Conservation (phyloP, 129 eudicot species). For the Solidago caesia region DNA sequence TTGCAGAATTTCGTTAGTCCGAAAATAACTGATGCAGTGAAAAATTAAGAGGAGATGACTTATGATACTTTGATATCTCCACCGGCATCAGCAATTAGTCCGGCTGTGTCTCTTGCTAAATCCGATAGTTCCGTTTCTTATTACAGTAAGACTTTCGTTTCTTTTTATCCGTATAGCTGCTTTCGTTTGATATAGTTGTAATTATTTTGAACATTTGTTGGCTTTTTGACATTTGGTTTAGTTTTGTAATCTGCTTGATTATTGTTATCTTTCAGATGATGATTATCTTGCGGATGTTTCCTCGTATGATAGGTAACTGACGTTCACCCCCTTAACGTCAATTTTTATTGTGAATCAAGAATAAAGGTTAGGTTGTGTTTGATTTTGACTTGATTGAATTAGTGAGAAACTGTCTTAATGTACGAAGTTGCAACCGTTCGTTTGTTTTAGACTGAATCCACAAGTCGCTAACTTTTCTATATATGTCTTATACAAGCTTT, state of each 20-base stretch:
- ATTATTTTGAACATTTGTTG: no score
- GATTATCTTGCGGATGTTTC: conserved; percentile 56
- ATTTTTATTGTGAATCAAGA: conserved; percentile 4
- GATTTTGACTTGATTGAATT: no score
- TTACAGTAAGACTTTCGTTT: conserved; percentile 44
- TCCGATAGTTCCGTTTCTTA: conserved; percentile 45
- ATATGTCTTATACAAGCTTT: no score
- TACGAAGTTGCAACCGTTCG: no score
- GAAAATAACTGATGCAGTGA: neutral
- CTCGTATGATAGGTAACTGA: conserved; percentile 46
- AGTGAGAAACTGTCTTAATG: no score
- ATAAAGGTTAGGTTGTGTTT: neutral
- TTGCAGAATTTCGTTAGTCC: neutral
- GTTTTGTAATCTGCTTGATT: neutral
- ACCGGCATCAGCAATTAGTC: conserved; percentile 40
- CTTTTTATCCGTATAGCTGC: no score
- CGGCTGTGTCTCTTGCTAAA: conserved; percentile 49
- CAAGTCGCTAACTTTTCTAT: no score
- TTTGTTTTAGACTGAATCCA: no score
- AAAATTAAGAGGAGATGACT: conserved; percentile 24
- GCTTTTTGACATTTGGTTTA: neutral
- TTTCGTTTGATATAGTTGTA: no score
- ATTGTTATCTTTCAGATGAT: conserved; percentile 57
- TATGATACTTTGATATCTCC: conserved; percentile 35
- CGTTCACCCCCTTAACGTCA: conserved; percentile 13